Evolutionary conservation across 1,284 basidiomycete species (phyloP).

Genomic region (Pholiota adiposa): DNA sequence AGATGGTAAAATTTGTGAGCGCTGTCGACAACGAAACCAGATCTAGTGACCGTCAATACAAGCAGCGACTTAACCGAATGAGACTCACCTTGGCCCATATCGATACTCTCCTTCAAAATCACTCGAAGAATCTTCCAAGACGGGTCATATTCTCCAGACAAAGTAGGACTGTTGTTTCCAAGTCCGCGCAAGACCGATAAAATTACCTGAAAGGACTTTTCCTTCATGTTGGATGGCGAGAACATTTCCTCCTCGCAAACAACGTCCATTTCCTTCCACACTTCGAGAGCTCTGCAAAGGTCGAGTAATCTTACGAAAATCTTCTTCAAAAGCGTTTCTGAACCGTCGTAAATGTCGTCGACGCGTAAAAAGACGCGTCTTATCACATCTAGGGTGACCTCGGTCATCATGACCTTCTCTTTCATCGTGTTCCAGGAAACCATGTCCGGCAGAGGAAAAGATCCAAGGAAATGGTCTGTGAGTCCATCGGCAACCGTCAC

Average conservation of each 20-base stretch:
- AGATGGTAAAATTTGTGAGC: constrained; percentile 36
- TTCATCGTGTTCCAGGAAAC: constrained; percentile 55
- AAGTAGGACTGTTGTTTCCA: constrained; percentile 36
- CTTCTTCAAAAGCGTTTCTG: constrained; percentile 47
- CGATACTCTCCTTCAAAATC: constrained; percentile 50
- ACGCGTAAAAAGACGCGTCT: constrained; percentile 50
- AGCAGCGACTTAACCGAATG: neutral
- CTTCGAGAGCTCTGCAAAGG: constrained; percentile 56
- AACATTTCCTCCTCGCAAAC: constrained; percentile 26
- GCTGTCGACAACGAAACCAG: constrained; percentile 35
- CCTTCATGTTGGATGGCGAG: constrained; percentile 33
- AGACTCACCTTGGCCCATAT: constrained; percentile 46
- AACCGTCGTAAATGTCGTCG: constrained; percentile 52
- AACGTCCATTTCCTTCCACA: constrained; percentile 55
- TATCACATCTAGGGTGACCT: constrained; percentile 57
- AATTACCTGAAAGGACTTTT: constrained; percentile 31
- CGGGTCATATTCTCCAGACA: constrained; percentile 36
- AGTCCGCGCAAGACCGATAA: constrained; percentile 37
- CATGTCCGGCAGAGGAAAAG: constrained; percentile 49
- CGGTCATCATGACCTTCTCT: constrained; percentile 60
- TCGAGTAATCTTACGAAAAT: constrained; percentile 55
- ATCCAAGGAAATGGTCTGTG: constrained; percentile 53
- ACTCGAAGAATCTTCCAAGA: constrained; percentile 48
- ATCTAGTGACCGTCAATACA: constrained; percentile 31
- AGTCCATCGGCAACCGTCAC: constrained; percentile 52